phyloP scores from a whole-genome alignment of 2,329 filamentous ascomycete species.

The Aschersonia sp. region DNA sequence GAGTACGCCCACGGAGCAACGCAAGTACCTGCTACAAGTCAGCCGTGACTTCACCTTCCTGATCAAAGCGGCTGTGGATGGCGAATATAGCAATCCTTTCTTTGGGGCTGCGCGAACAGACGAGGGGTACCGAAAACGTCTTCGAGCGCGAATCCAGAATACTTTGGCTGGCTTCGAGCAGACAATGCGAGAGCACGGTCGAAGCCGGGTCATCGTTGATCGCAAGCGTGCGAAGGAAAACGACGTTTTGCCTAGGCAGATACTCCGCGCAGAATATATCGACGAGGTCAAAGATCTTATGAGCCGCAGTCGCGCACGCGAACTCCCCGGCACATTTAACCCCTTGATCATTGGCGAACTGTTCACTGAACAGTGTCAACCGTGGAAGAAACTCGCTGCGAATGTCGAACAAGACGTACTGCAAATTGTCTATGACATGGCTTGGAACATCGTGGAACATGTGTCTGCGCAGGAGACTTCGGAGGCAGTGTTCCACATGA shows the following conservation, averaged over 20 bases:
- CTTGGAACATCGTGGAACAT: conserved; percentile 3
- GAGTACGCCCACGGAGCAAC: conserved; percentile 28
- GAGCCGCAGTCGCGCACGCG: conserved; percentile 19
- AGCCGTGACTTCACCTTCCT: conserved; percentile 28
- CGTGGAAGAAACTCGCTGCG: conserved; percentile 34
- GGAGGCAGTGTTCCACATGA: conserved; percentile 4
- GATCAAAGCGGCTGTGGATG: conserved; percentile 30
- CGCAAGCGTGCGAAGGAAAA: not conserved
- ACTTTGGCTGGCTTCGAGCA: conserved; percentile 23
- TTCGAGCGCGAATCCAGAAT: conserved; percentile 40
- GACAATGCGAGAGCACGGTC: conserved; percentile 28
- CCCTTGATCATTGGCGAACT: conserved; percentile 42
- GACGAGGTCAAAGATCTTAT: conserved; percentile 10
- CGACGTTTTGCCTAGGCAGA: not conserved
- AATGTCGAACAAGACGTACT: conserved; percentile 1
- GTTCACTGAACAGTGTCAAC: conserved; percentile 41
- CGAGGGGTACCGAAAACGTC: conserved; percentile 23
- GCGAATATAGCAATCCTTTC: conserved; percentile 35
- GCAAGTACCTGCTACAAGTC: conserved; percentile 28
- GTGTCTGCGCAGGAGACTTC: conserved; percentile 7
- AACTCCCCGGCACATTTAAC: conserved; percentile 47
- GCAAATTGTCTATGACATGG: conserved; percentile 5
- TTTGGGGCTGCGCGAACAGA: conserved; percentile 22
- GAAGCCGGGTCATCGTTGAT: conserved; percentile 14
- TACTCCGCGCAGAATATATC: conserved; percentile 7